These are phyloP conservation scores for Colletotrichum plurivorum DNA, from an alignment of 2,329 filamentous ascomycete genomes.

Conservation along the genomic window DNA sequence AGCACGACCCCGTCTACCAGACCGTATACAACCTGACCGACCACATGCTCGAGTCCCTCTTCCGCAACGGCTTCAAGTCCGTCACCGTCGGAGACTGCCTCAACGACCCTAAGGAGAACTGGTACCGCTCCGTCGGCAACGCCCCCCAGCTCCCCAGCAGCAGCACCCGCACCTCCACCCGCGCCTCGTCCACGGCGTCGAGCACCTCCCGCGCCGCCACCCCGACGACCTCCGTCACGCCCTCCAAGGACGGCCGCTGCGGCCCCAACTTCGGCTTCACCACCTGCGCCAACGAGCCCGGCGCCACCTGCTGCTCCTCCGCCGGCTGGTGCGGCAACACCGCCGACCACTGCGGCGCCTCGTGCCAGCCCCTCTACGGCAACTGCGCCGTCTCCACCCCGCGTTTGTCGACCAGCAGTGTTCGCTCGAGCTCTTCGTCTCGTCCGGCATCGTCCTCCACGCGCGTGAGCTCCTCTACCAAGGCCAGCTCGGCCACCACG, in stretches of 20 bases:
- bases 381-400: constrained; percentile 33
- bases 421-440: constrained; percentile 13
- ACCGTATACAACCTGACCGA: constrained; percentile 56
- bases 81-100: constrained; percentile 69
- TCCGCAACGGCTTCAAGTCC: constrained; percentile 54
- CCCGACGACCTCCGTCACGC: constrained; percentile 34
- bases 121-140: constrained; percentile 62
- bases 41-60: constrained; percentile 54
- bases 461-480: background rate
- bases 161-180: constrained; percentile 13
- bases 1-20: constrained; percentile 60
- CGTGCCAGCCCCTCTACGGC: constrained; percentile 53
- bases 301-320: constrained; percentile 47
- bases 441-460: constrained; percentile 21
- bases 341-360: constrained; percentile 54
- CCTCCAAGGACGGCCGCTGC: constrained; percentile 47
- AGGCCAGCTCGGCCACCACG: constrained; percentile 11
- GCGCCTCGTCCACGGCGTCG: constrained; percentile 7
- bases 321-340: constrained; percentile 55
- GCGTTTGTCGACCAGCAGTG: background rate
- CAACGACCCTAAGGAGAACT: constrained; percentile 64
- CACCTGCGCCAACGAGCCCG: constrained; percentile 44
- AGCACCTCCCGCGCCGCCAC: constrained; percentile 19
- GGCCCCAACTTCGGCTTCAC: constrained; percentile 43
- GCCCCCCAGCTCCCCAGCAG: constrained; percentile 16